phyloP scores from a whole-genome alignment of 1,284 basidiomycete genomes.

The Leccinum subrobustum region DNA sequence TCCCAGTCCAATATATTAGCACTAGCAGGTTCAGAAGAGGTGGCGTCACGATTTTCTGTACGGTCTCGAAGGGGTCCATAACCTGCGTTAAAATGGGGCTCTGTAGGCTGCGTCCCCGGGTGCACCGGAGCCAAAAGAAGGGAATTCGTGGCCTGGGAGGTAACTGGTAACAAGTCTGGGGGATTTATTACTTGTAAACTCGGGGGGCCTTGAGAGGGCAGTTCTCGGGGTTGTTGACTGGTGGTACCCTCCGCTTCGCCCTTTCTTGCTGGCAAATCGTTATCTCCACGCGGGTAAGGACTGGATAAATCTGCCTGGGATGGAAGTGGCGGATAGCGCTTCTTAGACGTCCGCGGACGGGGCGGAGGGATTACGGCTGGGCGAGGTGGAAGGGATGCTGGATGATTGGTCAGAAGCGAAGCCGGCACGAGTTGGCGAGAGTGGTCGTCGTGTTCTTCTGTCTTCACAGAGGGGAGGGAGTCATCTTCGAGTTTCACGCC shows the following conservation, averaged over 20 bases:
- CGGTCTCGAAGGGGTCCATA: constrained; percentile 3
- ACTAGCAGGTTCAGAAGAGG: constrained; percentile 13
- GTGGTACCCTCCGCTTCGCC: not conserved
- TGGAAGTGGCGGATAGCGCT: constrained; percentile 3
- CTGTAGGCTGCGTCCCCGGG: constrained; percentile 5
- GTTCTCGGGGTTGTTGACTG: constrained; percentile 3
- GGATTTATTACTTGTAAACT: constrained; percentile 13
- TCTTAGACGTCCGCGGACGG: constrained; percentile 20
- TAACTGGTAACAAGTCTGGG: constrained; percentile 2
- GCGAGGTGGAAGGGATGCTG: constrained; percentile 13
- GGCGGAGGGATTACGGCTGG: constrained; percentile 27
- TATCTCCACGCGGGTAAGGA: constrained; percentile 9
- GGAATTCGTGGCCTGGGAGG: constrained; percentile 9
- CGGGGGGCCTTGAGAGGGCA: not conserved
- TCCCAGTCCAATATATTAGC: constrained; percentile 7
- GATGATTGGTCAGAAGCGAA: not conserved
- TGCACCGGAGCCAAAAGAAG: constrained; percentile 13
- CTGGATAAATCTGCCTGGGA: not conserved
- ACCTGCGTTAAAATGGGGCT: not conserved
- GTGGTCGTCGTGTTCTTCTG: constrained; percentile 16
- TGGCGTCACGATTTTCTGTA: not conserved
- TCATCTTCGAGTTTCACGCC: constrained; percentile 25
- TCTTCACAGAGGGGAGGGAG: constrained; percentile 3
- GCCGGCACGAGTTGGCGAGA: not conserved
- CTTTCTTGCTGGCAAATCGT: not conserved